A percentile compares a stretch with the other conserved stretches of the same genome.
These are phyloP conservation scores for Jackrogersella minutella DNA, from an alignment of 495 filamentous ascomycete genomes.

Conservation along the genomic window DNA sequence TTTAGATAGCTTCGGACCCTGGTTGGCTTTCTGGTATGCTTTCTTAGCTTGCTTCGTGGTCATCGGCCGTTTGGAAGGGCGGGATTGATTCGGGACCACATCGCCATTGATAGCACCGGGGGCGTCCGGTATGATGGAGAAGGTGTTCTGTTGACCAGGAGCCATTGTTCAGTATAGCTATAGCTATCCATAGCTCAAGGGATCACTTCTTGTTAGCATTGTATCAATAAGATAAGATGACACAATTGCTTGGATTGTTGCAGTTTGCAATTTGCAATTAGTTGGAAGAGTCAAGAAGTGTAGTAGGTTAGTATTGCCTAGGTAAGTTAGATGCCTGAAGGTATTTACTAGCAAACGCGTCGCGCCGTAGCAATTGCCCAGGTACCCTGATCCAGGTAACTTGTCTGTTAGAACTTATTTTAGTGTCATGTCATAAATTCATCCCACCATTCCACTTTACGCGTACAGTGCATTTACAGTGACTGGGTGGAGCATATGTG, in stretches of 20 bases:
- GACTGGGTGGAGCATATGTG: not conserved
- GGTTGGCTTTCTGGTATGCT: slow-evolving; percentile 45
- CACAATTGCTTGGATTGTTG: not conserved
- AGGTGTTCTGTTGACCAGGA: slow-evolving; percentile 45
- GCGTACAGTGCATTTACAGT: slow-evolving; percentile 7
- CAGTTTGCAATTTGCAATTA: not conserved
- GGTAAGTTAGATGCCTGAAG: too few species aligned
- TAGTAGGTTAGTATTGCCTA: too few species aligned
- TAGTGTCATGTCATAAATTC: too few species aligned
- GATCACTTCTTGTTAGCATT: slow-evolving; percentile 13
- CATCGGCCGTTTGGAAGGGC: slow-evolving; percentile 47
- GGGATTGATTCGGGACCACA: slow-evolving; percentile 11
- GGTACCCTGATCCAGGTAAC: too few species aligned
- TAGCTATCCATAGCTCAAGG: slow-evolving; percentile 17
- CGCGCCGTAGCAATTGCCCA: too few species aligned
- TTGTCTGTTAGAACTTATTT: too few species aligned
- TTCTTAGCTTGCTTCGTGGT: slow-evolving; percentile 57
- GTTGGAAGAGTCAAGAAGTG: not conserved
- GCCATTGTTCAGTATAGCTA: slow-evolving; percentile 29
- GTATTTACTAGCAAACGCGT: slow-evolving; percentile 1
- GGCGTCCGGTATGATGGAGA: slow-evolving; percentile 44
- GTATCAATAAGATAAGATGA: slow-evolving; percentile 15
- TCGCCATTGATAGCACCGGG: slow-evolving; percentile 36
- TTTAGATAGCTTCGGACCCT: slow-evolving; percentile 48
- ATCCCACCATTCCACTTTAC: slow-evolving; percentile 33